Evolutionary conservation across 2,329 filamentous ascomycete genomes (phyloP), one percentile per base, ranked within the genome.

Genomic region (Stachybotrys chartarum): DNA sequence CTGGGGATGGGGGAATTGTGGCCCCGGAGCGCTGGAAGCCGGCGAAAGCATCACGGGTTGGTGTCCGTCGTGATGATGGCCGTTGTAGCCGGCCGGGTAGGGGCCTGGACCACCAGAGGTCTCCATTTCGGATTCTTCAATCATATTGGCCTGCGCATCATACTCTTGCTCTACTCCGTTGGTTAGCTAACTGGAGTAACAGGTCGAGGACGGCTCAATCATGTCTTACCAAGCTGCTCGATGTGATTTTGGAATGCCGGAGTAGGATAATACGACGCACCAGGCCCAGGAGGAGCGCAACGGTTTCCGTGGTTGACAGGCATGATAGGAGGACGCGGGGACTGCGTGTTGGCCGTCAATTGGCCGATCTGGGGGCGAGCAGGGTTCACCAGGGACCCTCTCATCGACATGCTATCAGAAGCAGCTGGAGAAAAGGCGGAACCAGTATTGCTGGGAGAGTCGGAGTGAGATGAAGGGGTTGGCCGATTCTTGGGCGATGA

Each of bases 131-230:
- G 85, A 77, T 58, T 95, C 90, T 66, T 97, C 92, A 71, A 95
- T 85, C 80, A 96, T 89, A 66, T 93, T 91, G 70, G 83, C 84
- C 75, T 91, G 89, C 55, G 90, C 88, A 71, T 97, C 92, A 75
- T 97, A 97, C 78, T 97, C 93, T 81, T 96, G 91, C 78, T 97
- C 93, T 97, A 78, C 78, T 80, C 67, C 77, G 3, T 74, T 84
- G 79, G 82, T 88, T 77, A 87, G 80, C 76, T 79, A 85, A 84
- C 80, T 79, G 85, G 79, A 50, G 81, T 42, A 80, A 50, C 48
- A 32, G 10, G 10, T 8, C 3, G 6, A 31, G 2, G 5, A 31
- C 24, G 48, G 48, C 3, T 8, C 30, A 12, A 77, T 24, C 79
- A 81, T 72, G 35, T 68, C 91, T 89, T 91, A 88, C 93, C 93